phyloP scores from a whole-genome alignment of 768 basidiomycete species.

The Suillus cothurnatus region DNA sequence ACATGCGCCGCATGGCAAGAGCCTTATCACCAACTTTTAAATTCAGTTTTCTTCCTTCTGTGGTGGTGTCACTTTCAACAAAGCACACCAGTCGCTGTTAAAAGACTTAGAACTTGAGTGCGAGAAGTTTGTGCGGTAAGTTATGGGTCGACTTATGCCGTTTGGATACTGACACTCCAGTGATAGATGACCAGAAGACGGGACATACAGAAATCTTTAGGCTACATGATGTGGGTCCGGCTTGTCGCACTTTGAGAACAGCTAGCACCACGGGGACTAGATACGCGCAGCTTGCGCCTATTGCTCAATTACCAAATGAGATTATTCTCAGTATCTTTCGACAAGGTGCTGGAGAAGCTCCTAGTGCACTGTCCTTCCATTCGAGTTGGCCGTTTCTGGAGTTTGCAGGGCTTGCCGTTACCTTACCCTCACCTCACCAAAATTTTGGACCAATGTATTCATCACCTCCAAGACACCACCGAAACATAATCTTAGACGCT shows the following conservation, averaged over 20 bases:
- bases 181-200: not conserved
- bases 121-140: not conserved
- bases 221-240: not conserved
- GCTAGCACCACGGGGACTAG: not conserved
- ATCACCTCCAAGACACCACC: constrained; percentile 18
- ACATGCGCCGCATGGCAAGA: not conserved
- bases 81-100: not conserved
- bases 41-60: not conserved
- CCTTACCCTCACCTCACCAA: constrained; percentile 8
- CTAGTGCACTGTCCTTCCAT: constrained; percentile 10
- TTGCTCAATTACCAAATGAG: constrained; percentile 24
- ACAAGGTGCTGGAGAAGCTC: constrained; percentile 4
- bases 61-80: not conserved
- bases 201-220: not conserved
- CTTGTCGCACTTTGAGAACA: not conserved
- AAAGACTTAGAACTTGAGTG: not conserved
- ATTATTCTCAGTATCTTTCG: constrained; percentile 7
- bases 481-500: constrained; percentile 13
- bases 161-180: not conserved
- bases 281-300: constrained; percentile 17
- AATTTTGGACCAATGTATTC: constrained; percentile 18
- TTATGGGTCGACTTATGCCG: not conserved
- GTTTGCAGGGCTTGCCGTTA: constrained; percentile 20
- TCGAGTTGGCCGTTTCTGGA: constrained; percentile 7
- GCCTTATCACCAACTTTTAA: not conserved